Percentiles rank a stretch among this genome's conserved stretches.
Conservation (phyloP, 352 stramenopile species). For the Peronosclerospora sorghi region DNA sequence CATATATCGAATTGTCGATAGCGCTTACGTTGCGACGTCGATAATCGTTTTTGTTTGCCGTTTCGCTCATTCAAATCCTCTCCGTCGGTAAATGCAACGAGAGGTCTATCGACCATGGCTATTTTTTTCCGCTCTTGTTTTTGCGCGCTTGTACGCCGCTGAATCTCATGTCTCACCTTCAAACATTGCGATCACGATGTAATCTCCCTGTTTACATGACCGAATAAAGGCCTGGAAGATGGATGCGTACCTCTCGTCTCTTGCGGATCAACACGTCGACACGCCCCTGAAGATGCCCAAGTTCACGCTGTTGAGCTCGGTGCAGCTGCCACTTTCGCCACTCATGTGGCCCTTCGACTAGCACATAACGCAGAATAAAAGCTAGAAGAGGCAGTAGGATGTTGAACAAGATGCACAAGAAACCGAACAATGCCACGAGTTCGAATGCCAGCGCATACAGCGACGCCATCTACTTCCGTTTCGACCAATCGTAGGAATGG, state of each 20-base stretch:
- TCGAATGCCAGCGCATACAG: constrained; percentile 19
- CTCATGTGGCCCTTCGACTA: constrained; percentile 22
- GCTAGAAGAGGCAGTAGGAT: constrained; percentile 24
- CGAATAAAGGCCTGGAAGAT: not conserved
- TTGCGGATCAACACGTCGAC: constrained; percentile 17
- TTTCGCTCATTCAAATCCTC: not conserved
- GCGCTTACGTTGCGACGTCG: constrained; percentile 4
- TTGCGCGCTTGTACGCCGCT: constrained; percentile 5
- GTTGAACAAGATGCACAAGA: constrained; percentile 32
- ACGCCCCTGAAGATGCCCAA: constrained; percentile 23
- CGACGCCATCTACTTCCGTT: constrained; percentile 5
- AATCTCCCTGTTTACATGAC: not conserved
- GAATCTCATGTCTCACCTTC: constrained; percentile 21
- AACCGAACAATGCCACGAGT: constrained; percentile 34
- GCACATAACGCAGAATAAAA: constrained; percentile 19
- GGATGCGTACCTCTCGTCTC: constrained; percentile 11
- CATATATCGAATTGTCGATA: constrained; percentile 6
- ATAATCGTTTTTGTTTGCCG: not conserved
- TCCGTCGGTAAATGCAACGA: not conserved
- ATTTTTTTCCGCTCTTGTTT: constrained; percentile 8
- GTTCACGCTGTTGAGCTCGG: constrained; percentile 29
- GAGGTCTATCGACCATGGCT: not conserved
- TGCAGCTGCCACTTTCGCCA: constrained; percentile 26
- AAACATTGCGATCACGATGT: not conserved
- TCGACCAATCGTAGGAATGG: constrained; percentile 17